Conservation (phyloP, 805 yeast genomes). For the Wickerhamomyces mucosus region DNA sequence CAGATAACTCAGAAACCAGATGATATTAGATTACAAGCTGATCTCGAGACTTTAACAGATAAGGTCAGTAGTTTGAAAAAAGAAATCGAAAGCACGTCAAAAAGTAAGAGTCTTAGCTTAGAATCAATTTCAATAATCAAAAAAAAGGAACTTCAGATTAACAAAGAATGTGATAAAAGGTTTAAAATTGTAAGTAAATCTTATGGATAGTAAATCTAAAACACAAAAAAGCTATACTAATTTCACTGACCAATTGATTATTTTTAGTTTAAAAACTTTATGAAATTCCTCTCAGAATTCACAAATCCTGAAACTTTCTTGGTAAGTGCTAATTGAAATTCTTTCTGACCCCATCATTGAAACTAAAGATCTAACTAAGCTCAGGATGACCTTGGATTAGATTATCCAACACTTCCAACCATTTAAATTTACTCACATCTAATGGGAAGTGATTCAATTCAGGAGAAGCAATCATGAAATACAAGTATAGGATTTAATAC, state of each 20-base stretch:
- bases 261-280: conserved; percentile 9
- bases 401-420: conserved; percentile 8
- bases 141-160: neutral
- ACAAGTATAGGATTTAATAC: too few relatives aligned
- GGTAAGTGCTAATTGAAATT: conserved; percentile 6
- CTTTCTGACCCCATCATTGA: neutral
- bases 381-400: conserved; percentile 14
- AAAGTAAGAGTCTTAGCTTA: conserved; percentile 4
- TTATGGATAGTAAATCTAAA: neutral
- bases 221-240: neutral
- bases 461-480: neutral
- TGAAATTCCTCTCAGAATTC: conserved; percentile 11
- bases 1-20: conserved; percentile 9
- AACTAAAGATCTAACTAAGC: conserved; percentile 2
- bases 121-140: conserved; percentile 6
- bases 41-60: conserved; percentile 1
- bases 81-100: conserved; percentile 1
- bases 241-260: too few relatives aligned
- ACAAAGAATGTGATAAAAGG: conserved; percentile 12
- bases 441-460: neutral
- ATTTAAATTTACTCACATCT: neutral
- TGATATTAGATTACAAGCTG: conserved; percentile 5
- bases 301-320: conserved; percentile 10
- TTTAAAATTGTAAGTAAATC: conserved; percentile 7
- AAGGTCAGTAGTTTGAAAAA: conserved; percentile 3